These are phyloP conservation scores for Sphaerulina populicola DNA, from an alignment of 2,329 filamentous ascomycete genomes.

Conservation along the genomic window DNA sequence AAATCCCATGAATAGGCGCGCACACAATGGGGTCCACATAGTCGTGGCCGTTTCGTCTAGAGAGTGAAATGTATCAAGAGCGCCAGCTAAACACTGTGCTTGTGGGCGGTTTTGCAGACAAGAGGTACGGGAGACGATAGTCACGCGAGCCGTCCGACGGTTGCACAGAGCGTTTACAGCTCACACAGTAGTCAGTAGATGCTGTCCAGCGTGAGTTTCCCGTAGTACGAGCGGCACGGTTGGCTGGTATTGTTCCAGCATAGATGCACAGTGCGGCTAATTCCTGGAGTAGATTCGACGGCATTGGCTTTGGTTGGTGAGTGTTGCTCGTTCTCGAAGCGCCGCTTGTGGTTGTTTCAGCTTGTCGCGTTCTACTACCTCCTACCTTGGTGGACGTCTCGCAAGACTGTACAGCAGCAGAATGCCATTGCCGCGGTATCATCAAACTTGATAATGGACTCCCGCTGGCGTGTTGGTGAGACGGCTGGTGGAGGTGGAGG, in stretches of 20 bases:
- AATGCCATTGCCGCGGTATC: not conserved
- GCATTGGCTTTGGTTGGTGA: constrained; percentile 8
- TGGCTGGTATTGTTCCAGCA: constrained; percentile 3
- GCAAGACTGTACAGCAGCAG: not conserved
- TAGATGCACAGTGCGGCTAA: constrained; percentile 7
- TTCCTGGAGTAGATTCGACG: constrained; percentile 3
- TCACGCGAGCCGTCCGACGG: constrained; percentile 4
- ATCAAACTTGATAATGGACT: not conserved
- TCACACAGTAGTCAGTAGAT: not conserved
- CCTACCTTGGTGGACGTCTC: not conserved
- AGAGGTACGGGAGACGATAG: constrained; percentile 4
- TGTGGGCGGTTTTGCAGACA: not conserved
- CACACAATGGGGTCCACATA: constrained; percentile 6
- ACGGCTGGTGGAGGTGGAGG: too few relatives aligned
- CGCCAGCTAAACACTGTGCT: constrained; percentile 6
- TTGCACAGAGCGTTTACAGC: constrained; percentile 10
- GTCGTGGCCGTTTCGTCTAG: constrained; percentile 5
- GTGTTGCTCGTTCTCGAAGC: constrained; percentile 10
- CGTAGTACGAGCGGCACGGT: not conserved
- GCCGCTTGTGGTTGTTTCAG: constrained; percentile 8
- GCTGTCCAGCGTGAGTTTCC: constrained; percentile 3
- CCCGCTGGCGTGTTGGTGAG: too few relatives aligned
- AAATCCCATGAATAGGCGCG: constrained; percentile 22
- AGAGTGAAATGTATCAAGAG: constrained; percentile 1
- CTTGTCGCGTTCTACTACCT: not conserved